Percentiles rank a stretch among this genome's conserved stretches.
Evolutionary conservation across 345 rosid genomes (phyloP).

Genomic region (Hypericum perforatum): DNA sequence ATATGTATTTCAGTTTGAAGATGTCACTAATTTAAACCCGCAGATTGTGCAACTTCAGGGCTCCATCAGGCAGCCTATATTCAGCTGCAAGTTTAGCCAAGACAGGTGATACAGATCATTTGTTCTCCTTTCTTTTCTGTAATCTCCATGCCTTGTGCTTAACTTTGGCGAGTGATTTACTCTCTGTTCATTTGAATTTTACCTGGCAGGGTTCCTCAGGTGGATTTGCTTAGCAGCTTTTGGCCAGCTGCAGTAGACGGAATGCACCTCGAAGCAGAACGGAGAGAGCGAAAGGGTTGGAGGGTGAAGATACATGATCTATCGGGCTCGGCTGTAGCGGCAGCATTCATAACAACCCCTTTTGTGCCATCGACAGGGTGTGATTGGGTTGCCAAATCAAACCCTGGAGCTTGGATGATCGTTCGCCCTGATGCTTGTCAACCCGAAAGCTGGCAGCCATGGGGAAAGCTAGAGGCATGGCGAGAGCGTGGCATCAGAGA

Average conservation of each 20-base stretch:
- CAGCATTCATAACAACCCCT: slow-evolving; percentile 96
- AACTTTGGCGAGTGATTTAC: not conserved
- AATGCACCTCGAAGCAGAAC: slow-evolving; percentile 45
- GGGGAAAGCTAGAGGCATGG: slow-evolving; percentile 98
- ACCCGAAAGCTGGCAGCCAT: slow-evolving; percentile 92
- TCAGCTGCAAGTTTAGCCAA: slow-evolving; percentile 84
- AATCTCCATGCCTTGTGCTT: too few species aligned
- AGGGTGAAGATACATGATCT: slow-evolving; percentile 96
- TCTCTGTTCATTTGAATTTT: slow-evolving; percentile 22
- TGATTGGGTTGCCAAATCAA: slow-evolving; percentile 97
- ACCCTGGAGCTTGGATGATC: slow-evolving; percentile 94
- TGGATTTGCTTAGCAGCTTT: slow-evolving; percentile 53
- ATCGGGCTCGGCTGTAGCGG: slow-evolving; percentile 93
- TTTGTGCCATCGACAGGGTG: slow-evolving; percentile 92
- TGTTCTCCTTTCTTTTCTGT: not conserved
- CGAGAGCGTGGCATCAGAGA: slow-evolving; percentile 91
- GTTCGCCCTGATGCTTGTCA: slow-evolving; percentile 72
- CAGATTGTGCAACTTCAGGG: slow-evolving; percentile 94
- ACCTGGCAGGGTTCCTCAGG: slow-evolving; percentile 51
- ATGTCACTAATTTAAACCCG: slow-evolving; percentile 68
- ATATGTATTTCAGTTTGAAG: slow-evolving; percentile 90
- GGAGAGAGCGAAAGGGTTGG: slow-evolving; percentile 96
- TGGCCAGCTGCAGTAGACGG: slow-evolving; percentile 50
- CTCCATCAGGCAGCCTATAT: slow-evolving; percentile 83
- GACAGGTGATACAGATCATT: slow-evolving; percentile 54